Base-by-base conservation (phyloP, 129 eudicot genomes). In the Cynara cardunculus region DNA sequence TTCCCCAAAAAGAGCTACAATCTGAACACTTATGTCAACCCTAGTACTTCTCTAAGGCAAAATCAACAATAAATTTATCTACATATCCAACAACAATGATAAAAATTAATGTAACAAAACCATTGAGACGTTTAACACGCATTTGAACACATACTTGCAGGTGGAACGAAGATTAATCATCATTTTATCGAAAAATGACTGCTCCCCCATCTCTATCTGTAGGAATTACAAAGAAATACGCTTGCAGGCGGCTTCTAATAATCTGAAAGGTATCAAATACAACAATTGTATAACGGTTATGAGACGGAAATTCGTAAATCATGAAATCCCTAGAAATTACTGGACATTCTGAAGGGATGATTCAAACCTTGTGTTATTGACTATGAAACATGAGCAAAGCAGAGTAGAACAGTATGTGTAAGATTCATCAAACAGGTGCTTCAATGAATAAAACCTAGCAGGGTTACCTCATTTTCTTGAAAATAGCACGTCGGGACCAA, bases 91-190 rank as follows among this genome's bases (percentile, higher is more conserved):
- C 69, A 64, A 2, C 26, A 64, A 64, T 21, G 5, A 7, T 64
- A 21, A 53, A 18, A 16, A 14, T 4, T 16, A 39, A 56, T 56
- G 24, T 18, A 56, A 7, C 65, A n/a, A n/a, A 56, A 22, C 14
- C 1, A 24, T 22, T 64, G 28, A 28, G 19, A 16, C 37, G 4
- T 28, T 69, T 28, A 12, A 69, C 3, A 16, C 10, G n/a, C n/a
- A 80, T 14, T 9, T 69, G 11, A 62, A 34, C 53, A 66, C 90
- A 56, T 85, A 95, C 97, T 88, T 95, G 97, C 96, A 95, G 62
- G 90, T 85, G 81, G 94, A 86, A 73, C 97, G 99, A 39, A 95
- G 87, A 84, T 87, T 85, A 75, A 85, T 82, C 91, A 95, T 85
- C 80, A 95, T 79, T 71, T 80, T 85, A 72, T 80, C 83, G 25